A percentile compares a stretch with the other conserved stretches of the same genome.
phyloP scores from a whole-genome alignment of 2,329 filamentous ascomycete species.

The Truncatella angustata region DNA sequence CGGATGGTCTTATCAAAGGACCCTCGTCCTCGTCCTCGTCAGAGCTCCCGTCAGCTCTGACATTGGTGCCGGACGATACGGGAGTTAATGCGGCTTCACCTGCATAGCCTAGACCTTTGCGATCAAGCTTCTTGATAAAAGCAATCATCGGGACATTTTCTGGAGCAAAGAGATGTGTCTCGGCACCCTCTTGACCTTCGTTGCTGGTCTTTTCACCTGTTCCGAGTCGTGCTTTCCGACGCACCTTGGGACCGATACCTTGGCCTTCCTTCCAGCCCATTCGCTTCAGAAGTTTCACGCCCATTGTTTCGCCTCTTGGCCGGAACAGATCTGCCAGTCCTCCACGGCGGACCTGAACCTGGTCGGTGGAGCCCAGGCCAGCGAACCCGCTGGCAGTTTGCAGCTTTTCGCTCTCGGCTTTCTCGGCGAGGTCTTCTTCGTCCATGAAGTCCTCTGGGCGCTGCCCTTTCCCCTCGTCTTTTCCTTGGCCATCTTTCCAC shows the following conservation, averaged over 20 bases:
- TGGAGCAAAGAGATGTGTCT: slow-evolving; percentile 78
- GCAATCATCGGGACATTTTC: slow-evolving; percentile 70
- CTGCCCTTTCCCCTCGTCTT: slow-evolving; percentile 51
- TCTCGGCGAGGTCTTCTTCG: slow-evolving; percentile 88
- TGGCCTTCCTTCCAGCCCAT: slow-evolving; percentile 98
- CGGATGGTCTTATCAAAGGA: slow-evolving; percentile 21
- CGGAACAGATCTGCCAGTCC: slow-evolving; percentile 70
- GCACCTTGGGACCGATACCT: slow-evolving; percentile 84
- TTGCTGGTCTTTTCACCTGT: slow-evolving; percentile 33
- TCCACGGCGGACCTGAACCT: slow-evolving; percentile 45
- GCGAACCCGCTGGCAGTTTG: slow-evolving; percentile 73
- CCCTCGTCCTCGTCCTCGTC: slow-evolving; percentile 47
- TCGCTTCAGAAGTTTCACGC: slow-evolving; percentile 75
- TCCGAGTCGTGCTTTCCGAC: slow-evolving; percentile 69
- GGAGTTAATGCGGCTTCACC: slow-evolving; percentile 54
- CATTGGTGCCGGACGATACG: slow-evolving; percentile 23
- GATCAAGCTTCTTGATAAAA: slow-evolving; percentile 64
- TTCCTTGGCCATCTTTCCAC: slow-evolving; percentile 7
- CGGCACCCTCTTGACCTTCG: slow-evolving; percentile 35
- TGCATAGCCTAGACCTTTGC: slow-evolving; percentile 67
- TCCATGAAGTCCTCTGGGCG: slow-evolving; percentile 95
- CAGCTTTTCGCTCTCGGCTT: slow-evolving; percentile 72
- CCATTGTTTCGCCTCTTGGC: slow-evolving; percentile 77
- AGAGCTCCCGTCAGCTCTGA: slow-evolving; percentile 31
- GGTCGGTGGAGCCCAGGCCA: slow-evolving; percentile 67